Evolutionary conservation across 192 early-diverging fungal species (phyloP).

Genomic region (Geranomyces michiganensis): DNA sequence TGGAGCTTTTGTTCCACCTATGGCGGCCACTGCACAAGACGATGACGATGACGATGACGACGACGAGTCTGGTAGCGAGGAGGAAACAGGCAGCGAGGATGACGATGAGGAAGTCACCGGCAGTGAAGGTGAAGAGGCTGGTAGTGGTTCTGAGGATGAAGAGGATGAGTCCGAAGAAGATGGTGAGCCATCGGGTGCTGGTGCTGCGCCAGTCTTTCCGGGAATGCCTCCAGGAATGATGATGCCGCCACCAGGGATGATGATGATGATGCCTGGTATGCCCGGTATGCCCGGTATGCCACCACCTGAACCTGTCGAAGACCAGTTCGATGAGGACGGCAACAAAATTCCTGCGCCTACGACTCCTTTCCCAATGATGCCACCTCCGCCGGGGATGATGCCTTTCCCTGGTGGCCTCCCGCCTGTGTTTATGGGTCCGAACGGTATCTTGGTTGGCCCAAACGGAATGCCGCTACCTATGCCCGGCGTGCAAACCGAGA

Average conservation of each 20-base stretch:
- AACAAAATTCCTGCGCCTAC: background rate
- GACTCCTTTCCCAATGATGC: conserved; percentile 15
- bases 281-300: conserved; percentile 4
- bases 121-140: conserved; percentile 2
- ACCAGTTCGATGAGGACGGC: conserved; percentile 10
- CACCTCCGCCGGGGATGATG: conserved; percentile 17
- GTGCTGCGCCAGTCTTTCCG: background rate
- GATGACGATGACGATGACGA: conserved; percentile 12
- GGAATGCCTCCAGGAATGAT: conserved; percentile 2
- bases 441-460: conserved; percentile 29
- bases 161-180: conserved; percentile 10
- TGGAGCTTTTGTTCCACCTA: background rate
- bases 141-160: conserved; percentile 5
- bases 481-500: conserved; percentile 2
- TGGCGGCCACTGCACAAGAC: background rate
- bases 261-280: conserved; percentile 16
- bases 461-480: conserved; percentile 32
- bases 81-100: conserved; percentile 5
- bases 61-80: background rate
- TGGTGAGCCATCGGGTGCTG: conserved; percentile 1
- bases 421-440: conserved; percentile 30
- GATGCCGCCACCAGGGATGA: background rate
- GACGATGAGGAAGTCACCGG: conserved; percentile 14
- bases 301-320: background rate
- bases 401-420: background rate